Evolutionary conservation across 495 filamentous ascomycete species (phyloP), one percentile per base, ranked within the genome.

Genomic region (Viridothelium virens): DNA sequence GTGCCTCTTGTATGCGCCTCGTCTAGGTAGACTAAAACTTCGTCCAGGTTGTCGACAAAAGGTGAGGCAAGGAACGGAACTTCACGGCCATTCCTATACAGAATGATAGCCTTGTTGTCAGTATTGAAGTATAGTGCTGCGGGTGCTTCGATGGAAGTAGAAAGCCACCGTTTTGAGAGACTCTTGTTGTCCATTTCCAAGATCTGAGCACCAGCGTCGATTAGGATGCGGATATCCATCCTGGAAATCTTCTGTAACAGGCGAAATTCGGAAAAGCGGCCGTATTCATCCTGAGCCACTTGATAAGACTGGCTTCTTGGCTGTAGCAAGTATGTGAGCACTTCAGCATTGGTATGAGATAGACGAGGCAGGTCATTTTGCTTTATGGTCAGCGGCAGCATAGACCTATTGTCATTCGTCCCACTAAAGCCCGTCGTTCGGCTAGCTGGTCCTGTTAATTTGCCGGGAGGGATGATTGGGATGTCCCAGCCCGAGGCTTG

Each of bases 141-240:
- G 10, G 74, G 65, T 2, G 72, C 72, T 1, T 71, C 36, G 14
- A 10, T 38, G 65, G 79, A 76, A 1, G 76, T 68, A 7, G 68
- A 31, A 0, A 88, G 72, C 85, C 85, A 88, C 10, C 67, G 63
- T 48, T 72, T 37, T 1, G 84, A 84, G 4, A 91, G 78, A 18
- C 83, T 74, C 0, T 68, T 2, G 64, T 91, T 91, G 59, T 75
- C 79, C 1, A 85, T 74, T 61, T 89, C 87, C 2, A 91, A 70
- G 11, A 91, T 84, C 69, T 90, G 88, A 0, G 89, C 90, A 0
- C 89, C 89, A 0, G 89, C 87, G 70, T 93, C 88, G 0, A 92
- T 77, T 14, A 92, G 83, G 0, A 92, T 87, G 10, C 77, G 79
- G 6, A 79, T 74, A 0, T 75, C 38, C 46, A 83, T 73, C 1